phyloP scores from a whole-genome alignment of 2,329 filamentous ascomycete genomes.

The Ramularia collo-cygni region DNA sequence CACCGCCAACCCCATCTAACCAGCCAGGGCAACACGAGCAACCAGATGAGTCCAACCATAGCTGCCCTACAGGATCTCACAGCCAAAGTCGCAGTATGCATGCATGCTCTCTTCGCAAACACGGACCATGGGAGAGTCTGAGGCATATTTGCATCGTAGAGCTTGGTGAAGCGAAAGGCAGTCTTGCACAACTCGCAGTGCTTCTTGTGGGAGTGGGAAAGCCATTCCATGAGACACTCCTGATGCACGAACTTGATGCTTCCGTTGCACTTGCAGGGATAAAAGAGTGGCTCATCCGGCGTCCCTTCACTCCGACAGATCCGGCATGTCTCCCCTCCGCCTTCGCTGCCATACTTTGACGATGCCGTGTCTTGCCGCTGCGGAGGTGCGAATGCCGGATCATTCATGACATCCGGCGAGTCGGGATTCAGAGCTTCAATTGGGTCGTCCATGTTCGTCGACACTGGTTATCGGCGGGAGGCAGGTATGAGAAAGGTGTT shows the following conservation, averaged over 20 bases:
- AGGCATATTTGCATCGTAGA: constrained; percentile 94
- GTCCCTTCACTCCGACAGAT: constrained; percentile 92
- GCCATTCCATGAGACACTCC: constrained; percentile 96
- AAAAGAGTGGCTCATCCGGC: constrained; percentile 78
- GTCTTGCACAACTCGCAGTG: constrained; percentile 99
- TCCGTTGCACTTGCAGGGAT: constrained; percentile 97
- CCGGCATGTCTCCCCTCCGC: constrained; percentile 79
- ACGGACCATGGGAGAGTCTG: constrained; percentile 69
- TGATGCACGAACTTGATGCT: constrained; percentile 99
- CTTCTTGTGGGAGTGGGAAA: constrained; percentile 98
- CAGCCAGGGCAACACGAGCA: constrained; percentile 78
- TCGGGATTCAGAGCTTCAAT: neutral
- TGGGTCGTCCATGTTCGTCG: constrained; percentile 14
- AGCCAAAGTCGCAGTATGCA: constrained; percentile 53
- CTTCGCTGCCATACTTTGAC: constrained; percentile 17
- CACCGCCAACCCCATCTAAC: constrained; percentile 91
- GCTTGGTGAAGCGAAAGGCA: constrained; percentile 93
- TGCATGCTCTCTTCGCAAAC: constrained; percentile 69
- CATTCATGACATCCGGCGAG: constrained; percentile 52
- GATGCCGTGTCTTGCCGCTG: constrained; percentile 20
- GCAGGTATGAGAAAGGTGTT: constrained; percentile 1
- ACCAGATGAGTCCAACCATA: constrained; percentile 80
- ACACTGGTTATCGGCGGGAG: neutral
- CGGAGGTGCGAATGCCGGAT: constrained; percentile 38
- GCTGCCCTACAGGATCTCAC: constrained; percentile 49